Conservation (phyloP, 208 protist genomes). For the Leishmania guyanensis region DNA sequence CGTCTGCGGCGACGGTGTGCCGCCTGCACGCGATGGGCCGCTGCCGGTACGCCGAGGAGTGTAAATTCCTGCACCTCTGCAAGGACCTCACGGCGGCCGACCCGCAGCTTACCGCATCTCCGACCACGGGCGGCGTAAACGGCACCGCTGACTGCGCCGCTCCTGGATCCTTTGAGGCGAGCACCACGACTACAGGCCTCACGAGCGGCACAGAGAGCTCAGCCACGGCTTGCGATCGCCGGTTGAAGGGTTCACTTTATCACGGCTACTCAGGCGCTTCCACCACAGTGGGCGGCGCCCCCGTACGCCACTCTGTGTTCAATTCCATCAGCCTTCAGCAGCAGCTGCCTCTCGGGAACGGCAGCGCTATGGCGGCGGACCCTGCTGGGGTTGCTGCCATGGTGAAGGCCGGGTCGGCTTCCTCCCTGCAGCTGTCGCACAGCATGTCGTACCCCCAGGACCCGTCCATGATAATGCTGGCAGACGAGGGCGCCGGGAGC, state of each 20-base stretch:
- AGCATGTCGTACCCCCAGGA: conserved; percentile 4
- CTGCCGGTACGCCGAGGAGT: conserved; percentile 86
- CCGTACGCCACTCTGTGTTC: conserved; percentile 30
- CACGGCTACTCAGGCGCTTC: neutral
- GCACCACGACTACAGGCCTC: conserved; percentile 19
- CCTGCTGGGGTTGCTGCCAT: neutral
- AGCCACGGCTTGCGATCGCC: neutral
- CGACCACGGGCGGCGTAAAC: neutral
- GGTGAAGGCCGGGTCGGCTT: neutral
- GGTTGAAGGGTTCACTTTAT: conserved; percentile 5
- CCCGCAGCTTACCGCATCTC: conserved; percentile 32
- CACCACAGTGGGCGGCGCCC: neutral
- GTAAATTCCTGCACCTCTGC: conserved; percentile 87
- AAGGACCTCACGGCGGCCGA: conserved; percentile 48
- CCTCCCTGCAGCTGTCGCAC: conserved; percentile 10
- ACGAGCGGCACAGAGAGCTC: conserved; percentile 8
- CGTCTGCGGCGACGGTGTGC: conserved; percentile 51
- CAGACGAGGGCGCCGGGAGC: neutral
- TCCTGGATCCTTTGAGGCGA: conserved; percentile 13
- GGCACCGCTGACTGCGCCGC: conserved; percentile 10
- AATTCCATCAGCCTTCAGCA: conserved; percentile 29
- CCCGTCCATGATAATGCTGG: neutral
- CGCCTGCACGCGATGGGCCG: conserved; percentile 69
- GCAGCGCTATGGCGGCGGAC: neutral
- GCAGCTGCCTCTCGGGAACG: conserved; percentile 2